A percentile compares a stretch with the other conserved stretches of the same genome.
phyloP scores from a whole-genome alignment of 148 eudicot genomes.

The Cornus florida region DNA sequence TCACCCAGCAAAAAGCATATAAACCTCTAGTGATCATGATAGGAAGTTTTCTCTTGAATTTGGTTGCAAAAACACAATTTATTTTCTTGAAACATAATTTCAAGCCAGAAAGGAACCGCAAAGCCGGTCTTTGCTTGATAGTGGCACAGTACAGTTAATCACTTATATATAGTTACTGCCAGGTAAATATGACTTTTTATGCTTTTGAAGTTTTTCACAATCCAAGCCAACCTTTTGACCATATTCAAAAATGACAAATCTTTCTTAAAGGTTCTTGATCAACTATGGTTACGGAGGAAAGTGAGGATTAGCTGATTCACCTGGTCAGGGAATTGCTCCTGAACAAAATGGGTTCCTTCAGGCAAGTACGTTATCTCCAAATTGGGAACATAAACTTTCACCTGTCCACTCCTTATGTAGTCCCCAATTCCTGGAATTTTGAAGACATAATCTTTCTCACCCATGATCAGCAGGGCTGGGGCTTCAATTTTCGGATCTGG shows the following conservation, averaged over 20 bases:
- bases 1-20: no score
- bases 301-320: conserved; percentile 34
- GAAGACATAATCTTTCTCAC: conserved; percentile 32
- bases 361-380: conserved; percentile 28
- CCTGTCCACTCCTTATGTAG: conserved; percentile 28
- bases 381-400: conserved; percentile 32
- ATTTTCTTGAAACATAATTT: no score
- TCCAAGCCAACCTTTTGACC: background rate
- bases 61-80: no score
- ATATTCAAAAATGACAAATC: background rate
- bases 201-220: background rate
- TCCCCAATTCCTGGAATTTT: conserved; percentile 35
- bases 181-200: no score
- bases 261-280: background rate
- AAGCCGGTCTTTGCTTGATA: no score
- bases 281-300: conserved; percentile 30
- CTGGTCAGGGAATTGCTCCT: conserved; percentile 43
- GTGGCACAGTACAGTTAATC: no score
- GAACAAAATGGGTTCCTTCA: conserved; percentile 44
- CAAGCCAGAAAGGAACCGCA: no score
- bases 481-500: conserved; percentile 22
- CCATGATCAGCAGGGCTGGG: conserved; percentile 35
- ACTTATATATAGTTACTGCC: no score
- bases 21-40: no score
- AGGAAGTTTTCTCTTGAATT: no score